Base-by-base conservation (phyloP, 345 rosid genomes). In the Rhizophora apiculata region DNA sequence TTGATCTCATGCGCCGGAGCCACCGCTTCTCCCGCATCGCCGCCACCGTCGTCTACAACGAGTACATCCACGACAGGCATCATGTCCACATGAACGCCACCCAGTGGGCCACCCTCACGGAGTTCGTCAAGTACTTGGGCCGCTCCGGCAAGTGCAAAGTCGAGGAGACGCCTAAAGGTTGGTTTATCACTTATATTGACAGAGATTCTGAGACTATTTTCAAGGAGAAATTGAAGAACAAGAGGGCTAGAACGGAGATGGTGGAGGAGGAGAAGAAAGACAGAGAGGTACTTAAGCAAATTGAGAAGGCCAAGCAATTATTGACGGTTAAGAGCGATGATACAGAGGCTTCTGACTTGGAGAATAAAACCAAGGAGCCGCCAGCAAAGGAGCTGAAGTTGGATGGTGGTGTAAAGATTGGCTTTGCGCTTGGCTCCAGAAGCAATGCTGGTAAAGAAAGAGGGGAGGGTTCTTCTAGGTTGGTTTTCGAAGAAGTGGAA, bases 51-150 rank as follows among this genome's bases (percentile, higher is more conserved):
- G 96, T 95, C 3, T 95, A 95, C 80, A 90, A 95, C 64, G 99
- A 92, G 83, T 92, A 87, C 67, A 88, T 95, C 39, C 78, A 95
- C 65, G 96, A 95, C 66, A 86, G 97, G 5, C 89, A 90, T 37
- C 99, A 95, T 3, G 83, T 95, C 31, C 97, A 95, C 67, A 95
- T 95, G 99, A 95, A 95, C 56, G 84, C 97, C 11, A 92, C 97
- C 1, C 37, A 85, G 70, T 95, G 99, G 99, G 91, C 96, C 8
- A 88, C 99, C 0, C 72, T 95, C 73, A 95, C 98, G 2, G 98
- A 95, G 82, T 95, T 95, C 24, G 72, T 92, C 52, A 92, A 95
- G 86, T 68, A 95, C 62, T 65, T 95, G 24, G 98, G 98, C 15
- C 80, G 83, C 31, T 81, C 85, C 0, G 99, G 99, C 6, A 92